Evolutionary conservation across 169 alveolate species (phyloP).

Genomic region (Plasmodium inui): DNA sequence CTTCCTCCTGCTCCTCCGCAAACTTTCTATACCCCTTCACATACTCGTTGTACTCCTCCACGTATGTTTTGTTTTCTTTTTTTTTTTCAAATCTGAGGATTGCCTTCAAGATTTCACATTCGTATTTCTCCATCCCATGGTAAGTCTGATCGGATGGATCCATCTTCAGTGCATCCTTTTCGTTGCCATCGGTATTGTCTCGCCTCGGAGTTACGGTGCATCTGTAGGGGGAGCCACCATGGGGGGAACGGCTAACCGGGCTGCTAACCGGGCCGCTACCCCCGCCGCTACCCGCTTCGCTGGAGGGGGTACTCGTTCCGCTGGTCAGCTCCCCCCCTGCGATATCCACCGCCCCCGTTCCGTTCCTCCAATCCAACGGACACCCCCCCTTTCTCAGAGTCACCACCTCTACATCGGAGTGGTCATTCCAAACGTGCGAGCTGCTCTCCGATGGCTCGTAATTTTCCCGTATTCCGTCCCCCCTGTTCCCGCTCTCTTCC

Average conservation of each 20-base stretch:
- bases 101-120: not conserved
- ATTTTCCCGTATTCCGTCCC: not conserved
- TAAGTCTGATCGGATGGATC: not conserved
- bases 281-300: not conserved
- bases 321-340: not conserved
- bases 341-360: not conserved
- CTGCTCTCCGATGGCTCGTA: not conserved
- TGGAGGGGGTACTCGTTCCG: not conserved
- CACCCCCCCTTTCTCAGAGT: not conserved
- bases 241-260: not conserved
- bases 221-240: not conserved
- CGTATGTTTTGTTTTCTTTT: slow-evolving; percentile 14
- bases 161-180: not conserved
- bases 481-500: not conserved
- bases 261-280: not conserved
- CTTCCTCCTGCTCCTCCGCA: not conserved
- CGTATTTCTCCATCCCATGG: not conserved
- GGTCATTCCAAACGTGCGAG: not conserved
- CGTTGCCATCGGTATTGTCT: not conserved
- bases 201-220: not conserved
- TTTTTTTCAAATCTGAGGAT: slow-evolving; percentile 6
- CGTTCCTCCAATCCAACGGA: not conserved
- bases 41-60: not conserved
- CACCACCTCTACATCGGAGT: slow-evolving; percentile 16
- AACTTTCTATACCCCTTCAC: not conserved